These are phyloP conservation scores for Metschnikowia picachoensis DNA, from an alignment of 805 yeast species.

Conservation along the genomic window DNA sequence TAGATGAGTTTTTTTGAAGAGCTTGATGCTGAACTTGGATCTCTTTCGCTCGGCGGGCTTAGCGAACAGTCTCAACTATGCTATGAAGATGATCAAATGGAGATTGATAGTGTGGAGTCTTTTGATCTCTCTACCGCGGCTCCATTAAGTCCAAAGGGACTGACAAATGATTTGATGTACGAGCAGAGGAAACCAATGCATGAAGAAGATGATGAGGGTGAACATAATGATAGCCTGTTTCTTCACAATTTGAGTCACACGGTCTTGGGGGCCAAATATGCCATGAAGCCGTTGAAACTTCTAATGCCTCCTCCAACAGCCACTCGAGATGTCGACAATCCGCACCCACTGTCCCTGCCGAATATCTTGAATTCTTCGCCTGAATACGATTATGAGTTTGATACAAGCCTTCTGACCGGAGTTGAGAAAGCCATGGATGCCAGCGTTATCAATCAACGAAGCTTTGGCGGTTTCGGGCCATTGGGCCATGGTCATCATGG, in stretches of 20 bases:
- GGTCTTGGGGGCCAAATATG: slow-evolving; percentile 38
- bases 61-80: background rate
- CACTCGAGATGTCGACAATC: background rate
- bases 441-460: background rate
- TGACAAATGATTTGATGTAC: slow-evolving; percentile 5
- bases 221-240: slow-evolving; percentile 9
- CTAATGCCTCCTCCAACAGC: slow-evolving; percentile 24
- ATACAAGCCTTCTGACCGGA: slow-evolving; percentile 17
- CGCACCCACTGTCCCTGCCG: too few relatives aligned
- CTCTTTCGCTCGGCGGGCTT: slow-evolving; percentile 11
- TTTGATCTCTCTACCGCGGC: background rate
- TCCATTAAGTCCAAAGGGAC: background rate
- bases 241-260: slow-evolving; percentile 34
- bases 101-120: slow-evolving; percentile 18
- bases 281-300: slow-evolving; percentile 30
- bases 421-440: background rate
- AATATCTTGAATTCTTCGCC: background rate
- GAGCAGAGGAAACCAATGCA: background rate
- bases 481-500: background rate
- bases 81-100: slow-evolving; percentile 20
- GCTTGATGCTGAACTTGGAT: slow-evolving; percentile 14
- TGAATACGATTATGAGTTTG: slow-evolving; percentile 25
- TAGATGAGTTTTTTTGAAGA: slow-evolving; percentile 15
- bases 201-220: slow-evolving; percentile 5
- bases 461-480: background rate